Base-by-base conservation (phyloP, 129 eudicot genomes). In the Mikania micrantha region DNA sequence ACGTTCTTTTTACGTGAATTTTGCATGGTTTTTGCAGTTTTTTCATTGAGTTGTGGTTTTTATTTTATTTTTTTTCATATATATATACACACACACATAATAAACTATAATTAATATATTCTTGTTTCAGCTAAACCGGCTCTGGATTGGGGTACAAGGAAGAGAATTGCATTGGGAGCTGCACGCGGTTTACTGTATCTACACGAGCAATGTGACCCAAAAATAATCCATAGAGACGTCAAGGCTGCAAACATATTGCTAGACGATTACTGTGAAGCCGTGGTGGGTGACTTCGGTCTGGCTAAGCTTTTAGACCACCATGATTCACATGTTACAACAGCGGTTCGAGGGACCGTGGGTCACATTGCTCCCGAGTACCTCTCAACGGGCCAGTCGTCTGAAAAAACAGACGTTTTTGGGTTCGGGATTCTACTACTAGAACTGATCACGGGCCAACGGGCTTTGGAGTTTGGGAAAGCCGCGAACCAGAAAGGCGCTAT, bases 121-220 rank as follows among this genome's bases (percentile, higher is more conserved):
- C 40, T 42, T 68, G 11, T 41, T 78, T 78, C 84, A 93, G 99
- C 84, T 52, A 90, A 87, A 66, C 99, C 99, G 9, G 79, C 96
- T 4, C 75, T 94, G 64, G 97, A 94, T 64, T 94, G 99, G 99
- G 77, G 83, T 4, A 94, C 90, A 1, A 83, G 99, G 67, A 94
- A 89, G 67, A 71, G 90, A 65, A 90, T 90, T 20, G 90, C 97
- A 4, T 71, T 94, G 61, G 99, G 99, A 41, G 90, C 99, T 22
- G 97, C 83, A 21, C 73, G 99, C 49, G 99, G 99, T 6, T 81
- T 94, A 34, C 48, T 94, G 1, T 94, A 94, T 78, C 76, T 94
- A 3, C 99, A 94, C 49, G 99, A 94, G 81, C 98, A 93, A 41
- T 93, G 98, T 68, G 96, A 93, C 66, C 98, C 98, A 0, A 93